Evolutionary conservation across 371 early-diverging fungal species (phyloP).

Genomic region (Mortierella sp.): DNA sequence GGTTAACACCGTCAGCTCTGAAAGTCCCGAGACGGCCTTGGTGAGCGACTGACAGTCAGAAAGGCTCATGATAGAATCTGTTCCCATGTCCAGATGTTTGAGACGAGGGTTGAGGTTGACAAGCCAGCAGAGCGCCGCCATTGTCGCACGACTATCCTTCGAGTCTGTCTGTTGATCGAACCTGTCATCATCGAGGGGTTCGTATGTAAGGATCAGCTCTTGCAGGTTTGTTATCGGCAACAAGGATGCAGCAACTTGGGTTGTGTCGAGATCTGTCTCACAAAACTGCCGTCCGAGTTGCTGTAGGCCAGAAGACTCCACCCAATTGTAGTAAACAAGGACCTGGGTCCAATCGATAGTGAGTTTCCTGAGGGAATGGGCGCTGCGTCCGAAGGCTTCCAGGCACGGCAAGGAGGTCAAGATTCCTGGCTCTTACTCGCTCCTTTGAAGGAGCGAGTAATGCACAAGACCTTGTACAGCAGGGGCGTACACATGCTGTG

Average conservation of each 20-base stretch:
- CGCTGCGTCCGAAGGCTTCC: not conserved
- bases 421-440: too few species aligned
- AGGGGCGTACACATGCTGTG: too few species aligned
- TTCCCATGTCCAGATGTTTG: not conserved
- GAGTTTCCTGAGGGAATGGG: not conserved
- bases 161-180: not conserved
- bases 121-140: not conserved
- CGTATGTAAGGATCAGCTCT: not conserved
- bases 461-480: too few species aligned
- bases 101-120: not conserved
- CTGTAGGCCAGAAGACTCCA: too few species aligned
- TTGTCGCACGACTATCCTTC: not conserved
- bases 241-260: not conserved
- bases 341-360: not conserved
- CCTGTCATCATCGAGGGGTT: not conserved
- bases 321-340: not conserved
- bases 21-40: not conserved
- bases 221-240: not conserved
- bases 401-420: not conserved
- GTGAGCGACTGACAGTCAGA: not conserved
- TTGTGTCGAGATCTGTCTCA: too few species aligned
- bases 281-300: too few species aligned
- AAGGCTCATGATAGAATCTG: not conserved
- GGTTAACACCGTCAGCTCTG: not conserved
- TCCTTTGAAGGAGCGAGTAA: too few species aligned